These are phyloP conservation scores for Athelia psychrophila DNA, from an alignment of 1,284 basidiomycete genomes.

Conservation along the genomic window DNA sequence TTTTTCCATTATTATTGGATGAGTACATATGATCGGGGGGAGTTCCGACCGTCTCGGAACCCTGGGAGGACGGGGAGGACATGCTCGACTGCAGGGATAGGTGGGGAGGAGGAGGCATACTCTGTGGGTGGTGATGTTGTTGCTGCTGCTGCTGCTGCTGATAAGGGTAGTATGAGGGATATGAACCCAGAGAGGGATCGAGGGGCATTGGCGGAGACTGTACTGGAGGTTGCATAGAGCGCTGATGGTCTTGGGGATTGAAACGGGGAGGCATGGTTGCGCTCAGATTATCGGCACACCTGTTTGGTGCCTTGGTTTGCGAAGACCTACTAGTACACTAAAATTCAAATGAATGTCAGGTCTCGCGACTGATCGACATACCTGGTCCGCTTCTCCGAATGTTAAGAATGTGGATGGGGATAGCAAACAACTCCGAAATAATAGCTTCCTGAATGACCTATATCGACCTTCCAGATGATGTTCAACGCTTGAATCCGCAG, in stretches of 20 bases:
- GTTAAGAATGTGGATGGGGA: too few relatives aligned
- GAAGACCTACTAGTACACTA: too few relatives aligned
- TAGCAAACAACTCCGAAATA: too few relatives aligned
- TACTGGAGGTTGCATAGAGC: constrained; percentile 49
- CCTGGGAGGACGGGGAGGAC: constrained; percentile 70
- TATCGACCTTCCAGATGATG: too few relatives aligned
- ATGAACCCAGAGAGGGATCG: constrained; percentile 64
- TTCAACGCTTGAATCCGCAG: too few relatives aligned
- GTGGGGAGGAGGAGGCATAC: constrained; percentile 34
- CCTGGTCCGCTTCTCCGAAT: too few relatives aligned
- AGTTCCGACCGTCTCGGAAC: constrained; percentile 70
- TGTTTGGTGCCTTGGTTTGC: too few relatives aligned
- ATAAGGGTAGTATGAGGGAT: constrained; percentile 52
- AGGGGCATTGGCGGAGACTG: constrained; percentile 59
- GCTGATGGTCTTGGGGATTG: constrained; percentile 34
- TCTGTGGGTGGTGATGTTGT: background rate
- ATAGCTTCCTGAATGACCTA: too few relatives aligned
- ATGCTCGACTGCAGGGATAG: constrained; percentile 44
- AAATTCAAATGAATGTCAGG: too few relatives aligned
- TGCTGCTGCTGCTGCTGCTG: constrained; percentile 33
- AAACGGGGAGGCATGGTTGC: background rate
- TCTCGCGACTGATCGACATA: too few relatives aligned
- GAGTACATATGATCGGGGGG: constrained; percentile 62
- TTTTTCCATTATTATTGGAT: constrained; percentile 59
- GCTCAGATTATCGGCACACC: background rate